Percentiles rank a stretch among this genome's conserved stretches.
Conservation (phyloP, 2,329 filamentous ascomycete genomes). For the Calonectria multiphialidica region DNA sequence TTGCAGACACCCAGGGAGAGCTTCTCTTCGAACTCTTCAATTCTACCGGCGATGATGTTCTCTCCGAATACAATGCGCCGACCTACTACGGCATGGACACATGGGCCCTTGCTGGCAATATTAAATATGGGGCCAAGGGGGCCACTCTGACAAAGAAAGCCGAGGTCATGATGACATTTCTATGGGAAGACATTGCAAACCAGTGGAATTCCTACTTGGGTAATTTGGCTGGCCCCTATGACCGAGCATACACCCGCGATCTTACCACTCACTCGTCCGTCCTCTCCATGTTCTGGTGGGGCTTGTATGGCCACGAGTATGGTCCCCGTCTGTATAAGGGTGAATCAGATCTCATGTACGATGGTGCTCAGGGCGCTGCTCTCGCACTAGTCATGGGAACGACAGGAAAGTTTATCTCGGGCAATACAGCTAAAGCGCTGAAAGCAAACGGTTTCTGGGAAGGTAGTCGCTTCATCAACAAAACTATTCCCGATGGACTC, state of each 20-base stretch:
- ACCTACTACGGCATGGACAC: conserved; percentile 57
- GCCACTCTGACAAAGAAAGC: conserved; percentile 25
- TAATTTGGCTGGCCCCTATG: conserved; percentile 38
- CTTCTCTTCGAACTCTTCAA: conserved; percentile 47
- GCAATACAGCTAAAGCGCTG: conserved; percentile 42
- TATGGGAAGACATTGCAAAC: conserved; percentile 36
- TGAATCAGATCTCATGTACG: conserved; percentile 55
- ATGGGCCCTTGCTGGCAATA: conserved; percentile 53
- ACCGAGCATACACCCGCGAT: conserved; percentile 38
- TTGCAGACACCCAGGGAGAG: conserved; percentile 50
- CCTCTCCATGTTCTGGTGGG: conserved; percentile 57
- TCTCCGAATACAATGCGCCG: conserved; percentile 55
- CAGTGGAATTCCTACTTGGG: conserved; percentile 39
- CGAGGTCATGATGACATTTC: conserved; percentile 27
- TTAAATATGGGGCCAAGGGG: conserved; percentile 48
- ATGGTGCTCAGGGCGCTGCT: conserved; percentile 54
- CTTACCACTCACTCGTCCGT: conserved; percentile 52
- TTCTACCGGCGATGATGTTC: conserved; percentile 44
- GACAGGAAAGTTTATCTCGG: conserved; percentile 44
- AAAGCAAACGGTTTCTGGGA: conserved; percentile 48
- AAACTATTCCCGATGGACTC: conserved; percentile 51
- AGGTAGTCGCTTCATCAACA: conserved; percentile 50
- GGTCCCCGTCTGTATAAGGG: conserved; percentile 52
- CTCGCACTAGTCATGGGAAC: conserved; percentile 53
- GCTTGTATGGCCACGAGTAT: conserved; percentile 53